A percentile compares a stretch with the other conserved stretches of the same genome.
Conservation (phyloP, 2,329 filamentous ascomycete species). For the Zymoseptoria passerinii region DNA sequence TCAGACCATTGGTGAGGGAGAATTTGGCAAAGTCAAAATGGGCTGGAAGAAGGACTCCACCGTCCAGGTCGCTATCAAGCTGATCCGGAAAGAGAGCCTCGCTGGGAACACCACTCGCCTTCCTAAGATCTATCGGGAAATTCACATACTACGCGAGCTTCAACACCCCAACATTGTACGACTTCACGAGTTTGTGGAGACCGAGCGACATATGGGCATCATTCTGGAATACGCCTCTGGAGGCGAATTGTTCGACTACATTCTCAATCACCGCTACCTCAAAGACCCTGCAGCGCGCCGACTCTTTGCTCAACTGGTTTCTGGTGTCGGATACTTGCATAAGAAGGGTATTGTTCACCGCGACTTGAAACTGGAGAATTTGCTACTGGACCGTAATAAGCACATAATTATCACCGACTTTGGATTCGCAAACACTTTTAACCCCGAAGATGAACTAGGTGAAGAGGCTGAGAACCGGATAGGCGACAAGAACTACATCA, state of each 20-base stretch:
- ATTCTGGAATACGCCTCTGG: slow-evolving; percentile 97
- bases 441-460: slow-evolving; percentile 74
- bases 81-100: slow-evolving; percentile 85
- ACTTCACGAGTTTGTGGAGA: slow-evolving; percentile 97
- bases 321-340: slow-evolving; percentile 92
- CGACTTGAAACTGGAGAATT: slow-evolving; percentile 93
- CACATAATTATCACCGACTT: slow-evolving; percentile 99
- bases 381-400: slow-evolving; percentile 87
- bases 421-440: slow-evolving; percentile 96
- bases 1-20: slow-evolving; percentile 91
- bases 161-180: slow-evolving; percentile 96
- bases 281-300: slow-evolving; percentile 87
- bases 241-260: slow-evolving; percentile 96
- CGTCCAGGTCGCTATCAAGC: slow-evolving; percentile 91
- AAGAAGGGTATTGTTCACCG: slow-evolving; percentile 98
- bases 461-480: slow-evolving; percentile 87
- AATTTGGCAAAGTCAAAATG: slow-evolving; percentile 97
- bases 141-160: slow-evolving; percentile 76
- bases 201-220: slow-evolving; percentile 92
- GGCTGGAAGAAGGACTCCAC: slow-evolving; percentile 96
- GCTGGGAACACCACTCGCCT: slow-evolving; percentile 81
- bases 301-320: slow-evolving; percentile 90
- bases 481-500: slow-evolving; percentile 79
- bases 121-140: slow-evolving; percentile 96
- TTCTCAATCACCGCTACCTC: slow-evolving; percentile 89